Evolutionary conservation across 306 rosid genomes (phyloP), one percentile per base, ranked within the genome.

Genomic region (Cucumis hystrix): DNA sequence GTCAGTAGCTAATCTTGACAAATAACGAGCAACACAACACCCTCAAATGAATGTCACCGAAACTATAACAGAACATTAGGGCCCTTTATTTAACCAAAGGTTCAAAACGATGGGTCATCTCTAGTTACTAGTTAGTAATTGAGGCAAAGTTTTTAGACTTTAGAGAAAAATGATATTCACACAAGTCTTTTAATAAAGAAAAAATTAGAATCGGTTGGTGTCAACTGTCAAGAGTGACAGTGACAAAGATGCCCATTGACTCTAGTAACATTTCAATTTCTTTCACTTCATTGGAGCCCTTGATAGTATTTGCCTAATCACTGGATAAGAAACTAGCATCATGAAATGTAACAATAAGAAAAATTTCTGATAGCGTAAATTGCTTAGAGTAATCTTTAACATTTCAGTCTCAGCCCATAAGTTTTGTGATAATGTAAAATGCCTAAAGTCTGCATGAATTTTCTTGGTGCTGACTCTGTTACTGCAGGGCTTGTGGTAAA

Each of bases 401-500:
- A 45, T 45, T 45, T 4, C 51, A 47, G 54, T 17, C 54, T 47
- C 54, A 47, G 76, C 41, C 7, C 76, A 15, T 71, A 23, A 21
- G 37, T 37, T 21, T 25, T 45, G 57, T 71, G 76, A 71, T 33
- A 17, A 40, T 39, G 73, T 66, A 18, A 66, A 66, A 18, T 40
- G 73, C 4, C 15, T 18, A 40, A 9, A 10, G 52, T 66, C 23
- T 21, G 14, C 40, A 47, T 8, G 39, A 28, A 7, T 25, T 47
- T 47, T 25, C 76, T 47, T 49, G 76, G 76, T 47, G 54, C 60
- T 49, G n/a, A 70, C 47, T 20, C 65, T 51, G 51, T 70, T 63
- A 43, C 45, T 74, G 61, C 86, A 88, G 91, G 88, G 49, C 47
- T 71, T 88, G 89, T 40, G 91, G 88, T 77, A 78, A 78, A 41